Evolutionary conservation across 768 basidiomycete species (phyloP), one percentile per base, ranked within the genome.

Genomic region (Agaricus bisporus): DNA sequence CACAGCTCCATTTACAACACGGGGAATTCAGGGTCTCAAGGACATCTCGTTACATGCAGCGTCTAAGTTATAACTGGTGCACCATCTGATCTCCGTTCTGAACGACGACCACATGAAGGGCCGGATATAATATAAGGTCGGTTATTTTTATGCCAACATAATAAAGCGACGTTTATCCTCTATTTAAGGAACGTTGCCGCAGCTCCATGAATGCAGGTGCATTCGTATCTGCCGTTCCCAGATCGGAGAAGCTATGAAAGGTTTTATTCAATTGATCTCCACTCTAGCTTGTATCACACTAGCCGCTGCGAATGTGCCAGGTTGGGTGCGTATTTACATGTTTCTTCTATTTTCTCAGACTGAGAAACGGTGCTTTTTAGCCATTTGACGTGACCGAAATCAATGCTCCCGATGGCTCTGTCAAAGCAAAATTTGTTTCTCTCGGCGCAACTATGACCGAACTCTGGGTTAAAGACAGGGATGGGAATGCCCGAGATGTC

Each of bases 381-480:
- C 75, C 77, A 0, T 78, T 81, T 61, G 73, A 80, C 51, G 56
- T 72, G 14, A 75, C 73, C 2, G 73, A 72, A 29, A 62, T 82
- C 48, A 65, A 68, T 8, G 73, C 80, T 1, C 77, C 78, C 0
- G 81, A 82, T 60, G 76, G 74, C 5, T 80, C 79, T n/a, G 72
- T 81, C 54, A 75, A 71, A 4, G 82, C 81, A 14, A 80, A 75
- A 48, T 81, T 83, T 56, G 77, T 83, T 12, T 74, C 76, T 2
- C 70, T 79, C 51, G 81, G 82, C 4, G 76, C 81, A 25, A 81
- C 78, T 1, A 58, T 82, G 62, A 79, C 79, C 2, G 74, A 80
- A 55, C 63, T 83, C 3, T 78, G 75, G 76, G 78, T 80, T 2
- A 76, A 77, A 54, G 80, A 81, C 61, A 78, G 70, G 62, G 57